Conservation (phyloP, 768 basidiomycete species). For the Krasilnikovozyma curviuscula region DNA sequence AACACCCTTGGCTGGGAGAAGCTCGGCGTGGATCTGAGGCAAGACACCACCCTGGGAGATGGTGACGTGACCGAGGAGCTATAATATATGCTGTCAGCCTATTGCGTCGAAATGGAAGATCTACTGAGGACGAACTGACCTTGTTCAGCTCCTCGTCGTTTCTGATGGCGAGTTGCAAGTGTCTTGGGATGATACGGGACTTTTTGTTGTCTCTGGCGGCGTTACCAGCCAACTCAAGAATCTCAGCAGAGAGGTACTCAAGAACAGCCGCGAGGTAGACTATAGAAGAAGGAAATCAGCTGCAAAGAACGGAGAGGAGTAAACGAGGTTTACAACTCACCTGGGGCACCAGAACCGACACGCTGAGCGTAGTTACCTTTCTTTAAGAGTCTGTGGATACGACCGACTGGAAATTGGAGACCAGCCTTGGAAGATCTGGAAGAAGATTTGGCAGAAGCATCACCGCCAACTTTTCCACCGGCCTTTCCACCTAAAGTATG, state of each 20-base stretch:
- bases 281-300: too few species aligned
- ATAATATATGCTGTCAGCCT: too few species aligned
- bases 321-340: background rate
- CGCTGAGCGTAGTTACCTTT: conserved; percentile 38
- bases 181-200: conserved; percentile 93
- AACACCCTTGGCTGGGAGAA: conserved; percentile 39
- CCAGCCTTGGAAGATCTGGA: conserved; percentile 45
- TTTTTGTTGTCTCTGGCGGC: conserved; percentile 91
- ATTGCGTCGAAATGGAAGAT: too few species aligned
- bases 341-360: conserved; percentile 81
- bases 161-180: conserved; percentile 27
- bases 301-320: background rate
- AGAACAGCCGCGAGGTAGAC: conserved; percentile 81
- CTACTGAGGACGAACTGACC: too few species aligned
- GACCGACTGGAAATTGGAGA: conserved; percentile 63
- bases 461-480: conserved; percentile 25
- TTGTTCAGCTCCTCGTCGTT: conserved; percentile 58
- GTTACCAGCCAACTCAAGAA: conserved; percentile 87
- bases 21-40: conserved; percentile 47
- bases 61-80: conserved; percentile 63
- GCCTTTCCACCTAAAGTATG: conserved; percentile 8
- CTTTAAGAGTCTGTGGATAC: conserved; percentile 76
- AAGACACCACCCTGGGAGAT: conserved; percentile 82
- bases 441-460: conserved; percentile 32
- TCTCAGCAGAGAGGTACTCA: conserved; percentile 87